Evolutionary conservation across 305 asterid genomes (phyloP).

Genomic region (Fraxinus sp.): DNA sequence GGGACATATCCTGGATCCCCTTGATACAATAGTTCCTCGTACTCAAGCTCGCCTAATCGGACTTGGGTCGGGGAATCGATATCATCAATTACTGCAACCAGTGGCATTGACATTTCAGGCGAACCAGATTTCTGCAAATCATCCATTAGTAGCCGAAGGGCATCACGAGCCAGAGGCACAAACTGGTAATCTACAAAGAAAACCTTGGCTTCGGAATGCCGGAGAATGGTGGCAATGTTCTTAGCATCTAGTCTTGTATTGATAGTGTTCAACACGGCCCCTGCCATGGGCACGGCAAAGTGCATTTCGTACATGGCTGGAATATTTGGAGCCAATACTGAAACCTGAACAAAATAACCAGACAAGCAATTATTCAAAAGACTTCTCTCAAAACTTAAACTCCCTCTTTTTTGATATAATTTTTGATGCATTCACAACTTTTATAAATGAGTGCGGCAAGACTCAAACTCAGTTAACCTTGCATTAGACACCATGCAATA

Average conservation of each 20-base stretch:
- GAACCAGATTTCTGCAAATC: conserved; percentile 21
- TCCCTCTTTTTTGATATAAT: not conserved
- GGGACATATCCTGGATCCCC: conserved; percentile 42
- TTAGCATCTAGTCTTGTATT: conserved; percentile 72
- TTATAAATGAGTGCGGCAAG: too few species aligned
- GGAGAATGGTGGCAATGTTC: conserved; percentile 58
- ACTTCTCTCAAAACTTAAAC: not conserved
- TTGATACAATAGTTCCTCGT: conserved; percentile 40
- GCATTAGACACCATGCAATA: not conserved
- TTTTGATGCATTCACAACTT: too few species aligned
- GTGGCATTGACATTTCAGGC: conserved; percentile 32
- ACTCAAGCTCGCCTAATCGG: conserved; percentile 56
- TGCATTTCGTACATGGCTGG: conserved; percentile 89
- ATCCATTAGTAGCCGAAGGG: conserved; percentile 40
- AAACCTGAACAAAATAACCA: conserved; percentile 38
- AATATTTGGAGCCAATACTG: conserved; percentile 79
- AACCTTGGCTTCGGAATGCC: conserved; percentile 67
- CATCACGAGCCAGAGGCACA: conserved; percentile 46
- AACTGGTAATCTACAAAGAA: conserved; percentile 64
- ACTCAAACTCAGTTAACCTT: not conserved
- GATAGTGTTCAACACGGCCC: conserved; percentile 75
- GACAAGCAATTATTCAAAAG: not conserved
- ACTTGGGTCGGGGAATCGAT: conserved; percentile 44
- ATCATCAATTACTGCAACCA: conserved; percentile 68
- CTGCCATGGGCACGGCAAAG: conserved; percentile 94